Percentiles rank a stretch among this genome's conserved stretches.
phyloP scores from a whole-genome alignment of 2,329 filamentous ascomycete species.

The Zymoseptoria passerinii region DNA sequence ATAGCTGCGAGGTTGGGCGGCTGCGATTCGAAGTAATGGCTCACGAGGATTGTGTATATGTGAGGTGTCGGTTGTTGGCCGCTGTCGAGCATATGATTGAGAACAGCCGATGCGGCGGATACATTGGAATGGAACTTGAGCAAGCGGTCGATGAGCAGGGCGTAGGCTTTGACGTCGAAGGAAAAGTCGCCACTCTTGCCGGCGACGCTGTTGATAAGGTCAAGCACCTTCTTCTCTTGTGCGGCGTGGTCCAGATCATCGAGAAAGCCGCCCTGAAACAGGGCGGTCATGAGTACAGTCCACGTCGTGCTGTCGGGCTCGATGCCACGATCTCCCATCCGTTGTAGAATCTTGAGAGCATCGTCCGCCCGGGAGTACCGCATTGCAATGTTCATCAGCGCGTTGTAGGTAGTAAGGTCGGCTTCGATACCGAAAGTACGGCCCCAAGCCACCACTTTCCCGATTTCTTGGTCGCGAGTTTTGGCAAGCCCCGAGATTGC shows the following conservation, averaged over 20 bases:
- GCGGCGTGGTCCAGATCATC: constrained; percentile 37
- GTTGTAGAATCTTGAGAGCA: constrained; percentile 33
- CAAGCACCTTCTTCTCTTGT: constrained; percentile 48
- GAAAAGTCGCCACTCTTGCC: constrained; percentile 35
- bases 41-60: constrained; percentile 66
- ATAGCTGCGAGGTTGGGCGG: constrained; percentile 54
- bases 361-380: constrained; percentile 19
- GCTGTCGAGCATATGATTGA: constrained; percentile 50
- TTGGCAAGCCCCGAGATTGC: constrained; percentile 56
- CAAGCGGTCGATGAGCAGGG: constrained; percentile 60
- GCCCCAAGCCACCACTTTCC: constrained; percentile 46
- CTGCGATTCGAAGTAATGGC: constrained; percentile 51
- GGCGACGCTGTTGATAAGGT: constrained; percentile 52
- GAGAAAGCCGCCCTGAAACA: constrained; percentile 44
- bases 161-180: constrained; percentile 57
- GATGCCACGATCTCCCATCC: constrained; percentile 38
- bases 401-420: constrained; percentile 28
- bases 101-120: constrained; percentile 50
- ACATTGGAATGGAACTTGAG: constrained; percentile 42
- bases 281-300: constrained; percentile 59
- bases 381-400: constrained; percentile 27
- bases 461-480: constrained; percentile 41
- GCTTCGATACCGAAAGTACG: constrained; percentile 27
- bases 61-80: constrained; percentile 51
- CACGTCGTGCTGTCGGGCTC: constrained; percentile 54